Evolutionary conservation across 192 early-diverging fungal species (phyloP), one percentile per base, ranked within the genome.

Genomic region (Dimargaris xerosporica): DNA sequence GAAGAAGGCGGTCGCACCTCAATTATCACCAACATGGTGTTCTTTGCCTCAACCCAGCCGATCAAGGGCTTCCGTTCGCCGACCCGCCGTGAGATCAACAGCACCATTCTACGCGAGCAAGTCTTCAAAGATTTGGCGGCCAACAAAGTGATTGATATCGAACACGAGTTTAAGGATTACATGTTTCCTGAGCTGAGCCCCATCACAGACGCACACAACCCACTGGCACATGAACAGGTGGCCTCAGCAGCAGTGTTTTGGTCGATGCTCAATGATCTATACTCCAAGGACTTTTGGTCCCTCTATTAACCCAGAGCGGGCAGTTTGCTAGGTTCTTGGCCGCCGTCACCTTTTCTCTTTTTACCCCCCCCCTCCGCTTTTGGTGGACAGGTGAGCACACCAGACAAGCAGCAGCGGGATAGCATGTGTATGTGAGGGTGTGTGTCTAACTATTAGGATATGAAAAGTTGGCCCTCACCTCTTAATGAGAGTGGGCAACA

Each of bases 231-330:
- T 39, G 75, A 82, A 72, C 84, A 87, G 74, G 65, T 74, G 0
- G 53, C 56, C 2, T 73, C 78, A 1, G 85, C 87, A 5, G 54
- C 70, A 54, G 70, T 74, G 55, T 89, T 92, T 71, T 92, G 88
- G 89, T 65, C 79, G 16, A 71, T 82, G 54, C 88, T 91, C 85
- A 73, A 85, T 44, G 66, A 67, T 5, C 55, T 90, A 67, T 78
- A 90, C 59, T 76, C 81, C 16, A 61, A 70, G 23, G 82, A 80
- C 16, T 85, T 88, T 69, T 93, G 91, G 91, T 63, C 80, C 10
- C 76, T 83, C 56, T 87, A 80, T 67, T 87, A 77, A 60, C 34
- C 34, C 34, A 39, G 3, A 39, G 34, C 7, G 2, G 34, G 7
- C 34, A 7, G 3, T 39, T 39, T 39, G 34, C 3, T 2, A 5